A percentile compares a stretch with the other conserved stretches of the same genome.
Conservation (phyloP, 2,329 filamentous ascomycete genomes). For the Alternaria arborescens region DNA sequence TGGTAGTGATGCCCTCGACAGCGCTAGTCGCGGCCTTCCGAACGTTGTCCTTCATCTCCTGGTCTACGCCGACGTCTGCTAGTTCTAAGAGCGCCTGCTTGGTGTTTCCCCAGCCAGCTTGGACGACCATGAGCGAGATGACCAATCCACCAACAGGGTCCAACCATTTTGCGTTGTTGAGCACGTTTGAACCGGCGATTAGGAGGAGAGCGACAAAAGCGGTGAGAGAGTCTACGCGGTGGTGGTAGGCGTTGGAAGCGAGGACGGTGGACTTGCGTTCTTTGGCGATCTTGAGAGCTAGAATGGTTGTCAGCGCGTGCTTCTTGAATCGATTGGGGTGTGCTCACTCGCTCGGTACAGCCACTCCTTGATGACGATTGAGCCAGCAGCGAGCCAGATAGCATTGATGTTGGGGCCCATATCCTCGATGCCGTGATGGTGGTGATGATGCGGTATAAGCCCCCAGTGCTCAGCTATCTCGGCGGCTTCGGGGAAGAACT, state of each 20-base stretch:
- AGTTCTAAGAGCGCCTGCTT: conserved; percentile 83
- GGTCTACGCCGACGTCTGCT: conserved; percentile 87
- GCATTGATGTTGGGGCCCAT: conserved; percentile 87
- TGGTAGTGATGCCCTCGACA: conserved; percentile 50
- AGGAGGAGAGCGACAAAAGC: conserved; percentile 91
- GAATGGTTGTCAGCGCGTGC: conserved; percentile 33
- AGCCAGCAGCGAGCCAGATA: conserved; percentile 90
- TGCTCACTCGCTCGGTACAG: conserved; percentile 87
- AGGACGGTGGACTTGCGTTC: conserved; percentile 96
- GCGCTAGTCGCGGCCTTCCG: conserved; percentile 65
- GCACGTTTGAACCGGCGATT: conserved; percentile 87
- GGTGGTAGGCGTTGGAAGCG: conserved; percentile 94
- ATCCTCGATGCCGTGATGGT: conserved; percentile 67
- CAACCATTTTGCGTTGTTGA: conserved; percentile 87
- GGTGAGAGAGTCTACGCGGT: conserved; percentile 94
- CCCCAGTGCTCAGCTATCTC: conserved; percentile 54
- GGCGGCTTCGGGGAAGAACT: conserved; percentile 59
- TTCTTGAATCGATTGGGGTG: background rate
- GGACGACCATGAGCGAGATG: conserved; percentile 92
- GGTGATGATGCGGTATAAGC: conserved; percentile 66
- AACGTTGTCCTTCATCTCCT: conserved; percentile 79
- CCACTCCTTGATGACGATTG: conserved; percentile 95
- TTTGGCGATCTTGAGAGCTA: conserved; percentile 93
- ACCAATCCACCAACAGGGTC: conserved; percentile 92
- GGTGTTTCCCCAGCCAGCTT: conserved; percentile 88